Conservation (phyloP, 1,284 basidiomycete genomes). For the Puccinia hordei region DNA sequence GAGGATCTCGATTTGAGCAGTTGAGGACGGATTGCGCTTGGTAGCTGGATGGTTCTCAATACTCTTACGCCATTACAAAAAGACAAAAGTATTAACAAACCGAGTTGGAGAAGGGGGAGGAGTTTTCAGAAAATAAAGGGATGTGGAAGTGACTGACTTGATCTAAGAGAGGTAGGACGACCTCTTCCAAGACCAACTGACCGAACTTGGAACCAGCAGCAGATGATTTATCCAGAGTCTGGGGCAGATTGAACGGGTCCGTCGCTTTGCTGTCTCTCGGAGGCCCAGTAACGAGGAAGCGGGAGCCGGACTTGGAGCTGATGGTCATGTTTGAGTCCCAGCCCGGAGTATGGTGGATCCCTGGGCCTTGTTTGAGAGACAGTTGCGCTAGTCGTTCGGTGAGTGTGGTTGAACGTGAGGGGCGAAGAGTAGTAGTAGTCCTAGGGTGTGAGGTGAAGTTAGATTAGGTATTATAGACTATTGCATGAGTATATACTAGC, state of each 20-base stretch:
- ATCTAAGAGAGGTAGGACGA: slow-evolving; percentile 3
- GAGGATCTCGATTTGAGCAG: background rate
- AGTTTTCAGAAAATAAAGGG: background rate
- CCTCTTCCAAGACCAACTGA: background rate
- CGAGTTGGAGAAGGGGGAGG: background rate
- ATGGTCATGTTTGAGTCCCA: background rate
- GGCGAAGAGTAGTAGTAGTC: slow-evolving; percentile 14
- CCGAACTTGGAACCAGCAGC: background rate
- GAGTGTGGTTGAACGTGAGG: background rate
- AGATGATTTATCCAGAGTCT: background rate
- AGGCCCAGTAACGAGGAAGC: background rate
- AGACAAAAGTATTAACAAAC: too few relatives aligned
- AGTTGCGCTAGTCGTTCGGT: slow-evolving; percentile 21
- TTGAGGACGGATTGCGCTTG: background rate
- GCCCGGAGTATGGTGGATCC: background rate
- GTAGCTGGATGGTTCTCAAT: background rate
- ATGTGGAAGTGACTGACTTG: background rate
- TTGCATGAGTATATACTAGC: too few relatives aligned
- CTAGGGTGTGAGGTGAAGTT: background rate
- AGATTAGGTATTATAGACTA: too few relatives aligned
- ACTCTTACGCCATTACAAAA: too few relatives aligned
- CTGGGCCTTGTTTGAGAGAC: background rate
- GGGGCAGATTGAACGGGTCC: slow-evolving; percentile 9
- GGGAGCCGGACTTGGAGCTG: background rate
- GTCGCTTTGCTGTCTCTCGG: too few relatives aligned